phyloP scores from a whole-genome alignment of 1,139 yeast species.

The Diutina mesorugosa region DNA sequence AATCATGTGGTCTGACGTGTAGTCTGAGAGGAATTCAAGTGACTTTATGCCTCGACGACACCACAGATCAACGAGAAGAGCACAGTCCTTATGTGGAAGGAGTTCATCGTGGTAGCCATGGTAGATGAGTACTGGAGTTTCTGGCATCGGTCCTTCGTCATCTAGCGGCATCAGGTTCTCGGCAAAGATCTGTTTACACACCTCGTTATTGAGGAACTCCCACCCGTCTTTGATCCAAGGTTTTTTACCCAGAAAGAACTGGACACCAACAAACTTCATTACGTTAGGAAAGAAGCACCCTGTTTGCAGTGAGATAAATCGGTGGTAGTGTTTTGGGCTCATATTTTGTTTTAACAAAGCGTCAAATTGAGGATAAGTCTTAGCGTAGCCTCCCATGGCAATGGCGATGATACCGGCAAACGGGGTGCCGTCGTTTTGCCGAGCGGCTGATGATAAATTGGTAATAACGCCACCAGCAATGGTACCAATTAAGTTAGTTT shows the following conservation, averaged over 20 bases:
- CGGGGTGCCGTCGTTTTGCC: not conserved
- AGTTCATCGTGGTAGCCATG: slow-evolving; percentile 1
- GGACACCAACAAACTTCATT: not conserved
- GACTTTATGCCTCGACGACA: not conserved
- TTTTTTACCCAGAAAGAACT: not conserved
- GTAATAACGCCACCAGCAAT: not conserved
- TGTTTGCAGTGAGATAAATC: not conserved
- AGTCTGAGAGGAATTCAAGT: not conserved
- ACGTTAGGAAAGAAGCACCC: slow-evolving; percentile 1
- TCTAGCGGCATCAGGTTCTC: not conserved
- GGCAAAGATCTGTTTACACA: not conserved
- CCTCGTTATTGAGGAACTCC: not conserved
- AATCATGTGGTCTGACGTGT: not conserved
- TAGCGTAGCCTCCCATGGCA: slow-evolving; percentile 1
- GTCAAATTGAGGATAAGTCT: not conserved
- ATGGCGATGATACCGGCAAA: not conserved
- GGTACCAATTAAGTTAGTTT: not conserved
- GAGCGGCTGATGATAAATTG: not conserved
- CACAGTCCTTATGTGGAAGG: not conserved
- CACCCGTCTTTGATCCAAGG: not conserved
- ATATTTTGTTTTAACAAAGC: not conserved
- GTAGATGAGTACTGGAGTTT: not conserved
- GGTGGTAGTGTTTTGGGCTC: not conserved
- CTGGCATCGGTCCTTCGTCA: not conserved
- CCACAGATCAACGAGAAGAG: not conserved